Base-by-base conservation (phyloP, 2,329 filamentous ascomycete species). In the Rosellinia necatrix region DNA sequence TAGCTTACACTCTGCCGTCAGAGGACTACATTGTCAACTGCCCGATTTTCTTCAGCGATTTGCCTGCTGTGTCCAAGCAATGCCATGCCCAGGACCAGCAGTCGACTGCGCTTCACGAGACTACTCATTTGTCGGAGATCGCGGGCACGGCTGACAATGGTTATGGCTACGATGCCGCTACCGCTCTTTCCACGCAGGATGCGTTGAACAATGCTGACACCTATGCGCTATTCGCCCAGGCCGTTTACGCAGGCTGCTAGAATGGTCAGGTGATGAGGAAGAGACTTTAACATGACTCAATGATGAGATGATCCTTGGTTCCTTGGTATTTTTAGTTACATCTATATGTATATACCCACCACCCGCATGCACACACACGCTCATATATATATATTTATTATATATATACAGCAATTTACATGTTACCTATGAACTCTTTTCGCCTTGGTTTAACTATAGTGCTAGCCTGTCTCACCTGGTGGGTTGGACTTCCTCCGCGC, bases 71-170 rank as follows among this genome's bases (percentile, higher is more conserved):
- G 21, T 73, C 78, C 4, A 64, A 63, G 4, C 70, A 68, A 1
- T 90, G 87, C 74, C 84, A 88, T 66, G 78, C 65, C 3, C 85
- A 88, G 72, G 86, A 88, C 66, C 82, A 86, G 72, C 82, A 81
- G 1, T 85, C 80, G 6, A 88, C 86, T 8, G 78, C 79, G 21
- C 69, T 89, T 9, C 87, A 90, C 66, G 87, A 89, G 76, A 76
- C 80, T 60, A 87, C 86, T 5, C 87, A 89, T 66, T 61, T 80
- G 75, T 79, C 13, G 71, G 79, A 67, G 77, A 73, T 71, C 57
- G 82, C 83, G 52, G 82, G 83, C 4, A 87, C 85, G 1, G 70
- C 78, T 2, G 86, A 89, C 65, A 37, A 44, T 6, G 74, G 80
- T 47, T 88, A 86, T 63, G 68, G 75, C 2, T 76, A 83, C 55